Evolutionary conservation across 202 grass and related monocot genomes (phyloP), one percentile per base, ranked within the genome.

Genomic region (Tripidium arundinaceum): DNA sequence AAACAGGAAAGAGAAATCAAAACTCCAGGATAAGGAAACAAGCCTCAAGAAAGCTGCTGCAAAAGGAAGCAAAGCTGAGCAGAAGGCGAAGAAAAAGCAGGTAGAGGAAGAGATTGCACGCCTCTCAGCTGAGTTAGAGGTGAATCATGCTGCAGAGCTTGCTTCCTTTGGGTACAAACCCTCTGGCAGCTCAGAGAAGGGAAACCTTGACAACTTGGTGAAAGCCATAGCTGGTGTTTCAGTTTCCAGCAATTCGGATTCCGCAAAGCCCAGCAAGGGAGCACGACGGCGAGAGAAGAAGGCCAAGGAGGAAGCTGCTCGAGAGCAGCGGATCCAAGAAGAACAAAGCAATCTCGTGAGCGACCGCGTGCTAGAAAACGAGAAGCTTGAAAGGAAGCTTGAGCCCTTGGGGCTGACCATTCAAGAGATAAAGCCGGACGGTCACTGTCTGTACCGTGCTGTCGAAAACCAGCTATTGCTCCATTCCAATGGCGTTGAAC

Each of bases 61-160:
- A 9, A 94, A 94, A 90, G 95, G 95, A 77, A 98, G 92, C 86
- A 98, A 98, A 86, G 95, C 88, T 39, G 92, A 98, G 68, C 92
- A 98, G 81, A 98, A 98, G 78, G 81, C 90, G 14, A 98, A 94
- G 88, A 98, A 94, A 75, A 98, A 98, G 70, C 95, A 93, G 68
- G 90, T 94, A 5, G 95, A 98, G 75, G 92, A 93, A 82, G 86
- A 98, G 72, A 88, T 94, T 67, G 80, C 77, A 79, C 71, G 46
- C 52, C 82, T 94, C 22, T 89, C 84, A 29, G 70, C 84, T 68
- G 86, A 93, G 82, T 83, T 98, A 65, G 88, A 98, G 86, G 88
- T 83, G 1, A 93, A 85, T 65, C 95, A 98, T 73, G 74, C 86
- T 61, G 84, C 74, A 36, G 90, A 98, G 45, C 90, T 94, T 86